Percentiles rank a stretch among this genome's conserved stretches.
These are phyloP conservation scores for cucumber (Cucumis sativus) DNA, from an alignment of 306 rosid species.

Conservation along the genomic window DNA sequence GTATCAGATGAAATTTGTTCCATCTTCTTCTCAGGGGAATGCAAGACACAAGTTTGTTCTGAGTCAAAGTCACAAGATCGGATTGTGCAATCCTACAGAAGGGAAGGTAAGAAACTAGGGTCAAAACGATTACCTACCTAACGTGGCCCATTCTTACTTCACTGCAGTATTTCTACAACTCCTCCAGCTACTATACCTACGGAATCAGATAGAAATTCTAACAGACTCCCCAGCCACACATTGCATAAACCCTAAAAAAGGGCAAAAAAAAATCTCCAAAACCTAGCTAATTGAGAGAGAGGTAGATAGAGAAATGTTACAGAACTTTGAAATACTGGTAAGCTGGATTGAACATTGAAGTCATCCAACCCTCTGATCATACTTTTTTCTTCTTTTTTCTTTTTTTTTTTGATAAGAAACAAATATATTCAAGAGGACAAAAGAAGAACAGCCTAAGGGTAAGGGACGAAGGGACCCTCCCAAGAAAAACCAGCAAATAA, in stretches of 20 bases:
- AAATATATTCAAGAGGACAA: too few relatives aligned
- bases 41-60: conserved; percentile 93
- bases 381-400: too few relatives aligned
- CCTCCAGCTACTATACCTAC: not conserved
- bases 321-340: not conserved
- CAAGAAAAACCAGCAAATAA: too few relatives aligned
- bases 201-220: not conserved
- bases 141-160: not conserved
- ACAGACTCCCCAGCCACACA: not conserved
- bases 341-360: not conserved
- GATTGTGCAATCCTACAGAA: conserved; percentile 84
- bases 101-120: conserved; percentile 12
- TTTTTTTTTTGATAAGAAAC: too few relatives aligned
- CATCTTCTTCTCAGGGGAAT: conserved; percentile 83
- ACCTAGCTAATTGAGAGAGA: not conserved
- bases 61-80: conserved; percentile 94
- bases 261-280: not conserved
- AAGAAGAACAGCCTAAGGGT: too few relatives aligned
- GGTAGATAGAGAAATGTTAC: not conserved
- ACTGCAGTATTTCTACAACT: not conserved
- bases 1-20: conserved; percentile 70
- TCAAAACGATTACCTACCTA: conserved; percentile 9
- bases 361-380: not conserved
- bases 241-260: not conserved
- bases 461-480: too few relatives aligned